phyloP scores from a whole-genome alignment of 495 filamentous ascomycete genomes.

The Penicillium subrubescens region DNA sequence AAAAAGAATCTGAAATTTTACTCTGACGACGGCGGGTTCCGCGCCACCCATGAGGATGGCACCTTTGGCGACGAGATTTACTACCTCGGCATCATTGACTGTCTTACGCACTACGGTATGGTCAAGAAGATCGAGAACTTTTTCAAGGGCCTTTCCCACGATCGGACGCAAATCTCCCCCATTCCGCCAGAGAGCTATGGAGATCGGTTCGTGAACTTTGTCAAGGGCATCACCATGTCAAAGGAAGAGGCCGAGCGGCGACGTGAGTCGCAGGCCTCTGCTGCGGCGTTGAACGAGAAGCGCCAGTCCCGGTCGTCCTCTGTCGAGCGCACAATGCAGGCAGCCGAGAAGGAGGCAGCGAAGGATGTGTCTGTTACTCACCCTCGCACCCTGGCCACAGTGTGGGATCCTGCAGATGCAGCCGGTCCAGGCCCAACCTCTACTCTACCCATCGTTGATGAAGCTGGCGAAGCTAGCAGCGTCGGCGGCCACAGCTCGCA shows the following conservation, averaged over 20 bases:
- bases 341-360: conserved; percentile 52
- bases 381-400: conserved; percentile 52
- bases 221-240: conserved; percentile 85
- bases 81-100: conserved; percentile 97
- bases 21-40: conserved; percentile 89
- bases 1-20: conserved; percentile 75
- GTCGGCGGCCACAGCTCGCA: conserved; percentile 56
- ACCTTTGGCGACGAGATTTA: conserved; percentile 88
- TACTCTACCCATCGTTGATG: conserved; percentile 92
- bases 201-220: conserved; percentile 92
- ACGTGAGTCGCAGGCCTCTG: conserved; percentile 44
- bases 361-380: conserved; percentile 59
- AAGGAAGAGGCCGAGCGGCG: conserved; percentile 75
- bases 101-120: conserved; percentile 89
- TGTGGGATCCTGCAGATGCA: conserved; percentile 58
- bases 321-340: conserved; percentile 50
- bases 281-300: conserved; percentile 30
- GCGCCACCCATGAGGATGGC: conserved; percentile 90
- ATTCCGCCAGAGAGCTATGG: conserved; percentile 92
- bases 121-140: conserved; percentile 90
- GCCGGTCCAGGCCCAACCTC: conserved; percentile 55
- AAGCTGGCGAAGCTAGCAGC: conserved; percentile 80
- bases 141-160: conserved; percentile 84
- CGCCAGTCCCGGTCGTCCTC: conserved; percentile 43
- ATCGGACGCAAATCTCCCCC: conserved; percentile 85